Conservation (phyloP, 257 asterid species). For the Gentiana dahurica region DNA sequence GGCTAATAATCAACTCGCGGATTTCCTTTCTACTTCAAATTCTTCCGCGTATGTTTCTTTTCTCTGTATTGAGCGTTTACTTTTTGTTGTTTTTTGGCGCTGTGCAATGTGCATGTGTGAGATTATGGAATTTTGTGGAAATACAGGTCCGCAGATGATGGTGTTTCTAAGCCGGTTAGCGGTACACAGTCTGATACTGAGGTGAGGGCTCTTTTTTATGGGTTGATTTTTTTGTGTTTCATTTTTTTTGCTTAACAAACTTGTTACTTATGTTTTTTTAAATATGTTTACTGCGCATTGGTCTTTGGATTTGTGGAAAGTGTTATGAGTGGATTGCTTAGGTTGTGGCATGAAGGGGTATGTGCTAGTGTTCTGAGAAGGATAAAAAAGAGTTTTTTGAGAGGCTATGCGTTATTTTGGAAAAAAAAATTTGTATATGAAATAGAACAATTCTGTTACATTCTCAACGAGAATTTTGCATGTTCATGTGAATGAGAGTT, state of each 20-base stretch:
- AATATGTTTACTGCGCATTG: background rate
- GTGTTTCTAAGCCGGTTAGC: constrained; percentile 14
- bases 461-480: too few species aligned
- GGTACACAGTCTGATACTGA: constrained; percentile 16
- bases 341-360: too few species aligned
- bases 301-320: too few species aligned
- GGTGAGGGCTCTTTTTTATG: constrained; percentile 13
- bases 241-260: background rate
- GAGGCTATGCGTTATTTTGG: too few species aligned
- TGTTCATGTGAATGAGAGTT: too few species aligned
- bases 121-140: background rate
- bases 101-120: background rate
- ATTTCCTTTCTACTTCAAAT: constrained; percentile 9
- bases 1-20: constrained; percentile 20
- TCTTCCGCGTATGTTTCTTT: constrained; percentile 7
- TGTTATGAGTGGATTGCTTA: too few species aligned
- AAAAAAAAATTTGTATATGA: too few species aligned
- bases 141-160: constrained; percentile 23
- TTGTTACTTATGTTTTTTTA: background rate
- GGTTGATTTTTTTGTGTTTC: background rate
- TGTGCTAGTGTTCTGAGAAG: too few species aligned
- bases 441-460: too few species aligned
- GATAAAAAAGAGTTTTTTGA: too few species aligned
- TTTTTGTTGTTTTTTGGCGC: background rate
- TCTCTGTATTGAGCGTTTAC: background rate